phyloP scores from a whole-genome alignment of 208 protist genomes.

The Vickermania spadyakhi region DNA sequence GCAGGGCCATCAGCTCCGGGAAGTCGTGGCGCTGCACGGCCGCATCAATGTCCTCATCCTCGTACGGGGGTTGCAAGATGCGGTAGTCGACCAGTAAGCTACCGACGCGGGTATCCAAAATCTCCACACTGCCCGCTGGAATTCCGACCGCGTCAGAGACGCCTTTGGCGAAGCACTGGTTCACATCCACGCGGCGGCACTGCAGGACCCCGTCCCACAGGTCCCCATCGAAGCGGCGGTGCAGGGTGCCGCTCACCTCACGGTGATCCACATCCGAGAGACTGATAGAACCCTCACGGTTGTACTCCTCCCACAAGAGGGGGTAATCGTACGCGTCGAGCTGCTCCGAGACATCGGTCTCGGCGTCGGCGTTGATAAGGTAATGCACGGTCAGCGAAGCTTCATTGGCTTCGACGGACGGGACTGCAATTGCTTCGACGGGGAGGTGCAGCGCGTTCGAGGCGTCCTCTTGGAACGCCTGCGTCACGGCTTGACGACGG shows the following conservation, averaged over 20 bases:
- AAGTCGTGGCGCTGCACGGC: slow-evolving; percentile 12
- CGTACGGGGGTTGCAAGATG: slow-evolving; percentile 3
- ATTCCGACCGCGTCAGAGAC: slow-evolving; percentile 12
- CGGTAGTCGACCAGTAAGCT: slow-evolving; percentile 13
- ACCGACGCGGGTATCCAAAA: slow-evolving; percentile 6
- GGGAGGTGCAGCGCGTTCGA: slow-evolving; percentile 19
- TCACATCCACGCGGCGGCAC: slow-evolving; percentile 9
- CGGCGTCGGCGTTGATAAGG: slow-evolving; percentile 9
- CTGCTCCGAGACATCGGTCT: slow-evolving; percentile 1
- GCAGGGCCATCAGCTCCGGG: slow-evolving; percentile 22
- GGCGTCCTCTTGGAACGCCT: slow-evolving; percentile 31
- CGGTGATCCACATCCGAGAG: background rate
- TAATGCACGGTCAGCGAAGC: slow-evolving; percentile 23
- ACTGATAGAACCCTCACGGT: background rate
- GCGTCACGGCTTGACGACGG: slow-evolving; percentile 17
- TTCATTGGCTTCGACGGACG: slow-evolving; percentile 11
- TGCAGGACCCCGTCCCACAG: slow-evolving; percentile 44
- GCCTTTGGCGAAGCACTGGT: slow-evolving; percentile 22
- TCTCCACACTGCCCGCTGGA: slow-evolving; percentile 13
- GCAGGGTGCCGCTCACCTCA: slow-evolving; percentile 1
- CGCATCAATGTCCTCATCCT: slow-evolving; percentile 9
- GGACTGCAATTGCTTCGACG: slow-evolving; percentile 5
- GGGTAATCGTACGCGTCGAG: slow-evolving; percentile 24
- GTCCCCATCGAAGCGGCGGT: slow-evolving; percentile 36
- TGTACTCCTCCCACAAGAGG: slow-evolving; percentile 14